Conservation (phyloP, 371 early-diverging fungal genomes). For the Batrachochytrium dendrobatidis region DNA sequence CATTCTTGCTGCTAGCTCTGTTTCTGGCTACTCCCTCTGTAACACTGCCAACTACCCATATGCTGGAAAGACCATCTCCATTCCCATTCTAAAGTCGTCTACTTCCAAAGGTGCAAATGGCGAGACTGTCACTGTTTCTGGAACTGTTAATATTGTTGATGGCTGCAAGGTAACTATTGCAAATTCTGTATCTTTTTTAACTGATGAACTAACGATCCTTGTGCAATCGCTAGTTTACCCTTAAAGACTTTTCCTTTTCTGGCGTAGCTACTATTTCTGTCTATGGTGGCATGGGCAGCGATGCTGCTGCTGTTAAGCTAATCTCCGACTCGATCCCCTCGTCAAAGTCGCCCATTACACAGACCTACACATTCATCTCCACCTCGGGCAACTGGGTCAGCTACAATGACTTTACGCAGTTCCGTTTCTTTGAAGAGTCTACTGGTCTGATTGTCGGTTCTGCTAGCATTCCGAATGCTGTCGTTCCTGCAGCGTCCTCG, state of each 20-base stretch:
- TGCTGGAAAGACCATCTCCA: neutral
- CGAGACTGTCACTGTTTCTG: neutral
- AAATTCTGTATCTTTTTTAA: neutral
- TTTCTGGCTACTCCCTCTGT: neutral
- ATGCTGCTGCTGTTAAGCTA: neutral
- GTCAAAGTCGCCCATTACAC: neutral
- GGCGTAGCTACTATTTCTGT: neutral
- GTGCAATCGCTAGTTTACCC: neutral
- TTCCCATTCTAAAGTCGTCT: neutral
- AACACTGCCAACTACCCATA: neutral
- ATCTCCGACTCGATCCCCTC: too few relatives aligned
- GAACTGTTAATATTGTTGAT: neutral
- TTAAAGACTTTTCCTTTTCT: neutral
- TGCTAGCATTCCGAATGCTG: constrained; percentile 1
- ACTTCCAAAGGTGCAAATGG: neutral
- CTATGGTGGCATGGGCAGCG: neutral
- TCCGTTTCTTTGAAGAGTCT: constrained; percentile 1
- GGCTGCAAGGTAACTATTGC: neutral
- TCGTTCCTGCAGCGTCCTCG: neutral
- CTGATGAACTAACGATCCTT: neutral
- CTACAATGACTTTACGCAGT: constrained; percentile 9
- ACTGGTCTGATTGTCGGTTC: neutral
- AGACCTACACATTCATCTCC: constrained; percentile 2
- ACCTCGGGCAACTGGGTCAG: constrained; percentile 9
- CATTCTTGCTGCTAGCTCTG: neutral